Percentiles rank a stretch among this genome's conserved stretches.
These are phyloP conservation scores for Nitzschia sp. DNA, from an alignment of 108 stramenopile genomes.

Conservation along the genomic window DNA sequence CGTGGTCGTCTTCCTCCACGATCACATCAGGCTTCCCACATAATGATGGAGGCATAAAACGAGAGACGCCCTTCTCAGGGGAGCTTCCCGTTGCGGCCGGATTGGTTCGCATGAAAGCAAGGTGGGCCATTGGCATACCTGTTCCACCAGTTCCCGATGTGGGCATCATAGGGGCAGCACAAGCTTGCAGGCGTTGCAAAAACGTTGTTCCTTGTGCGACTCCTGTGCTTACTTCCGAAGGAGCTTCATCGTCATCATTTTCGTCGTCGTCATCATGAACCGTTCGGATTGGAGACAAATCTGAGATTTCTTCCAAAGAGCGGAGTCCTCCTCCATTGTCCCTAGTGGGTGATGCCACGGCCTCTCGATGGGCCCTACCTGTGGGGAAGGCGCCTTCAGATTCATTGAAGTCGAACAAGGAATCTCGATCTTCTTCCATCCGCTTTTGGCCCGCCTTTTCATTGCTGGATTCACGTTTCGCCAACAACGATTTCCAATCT, in stretches of 20 bases:
- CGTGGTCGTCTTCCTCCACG: constrained; percentile 37
- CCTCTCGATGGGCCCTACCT: background rate
- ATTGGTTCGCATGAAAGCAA: constrained; percentile 60
- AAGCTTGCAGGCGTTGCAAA: constrained; percentile 53
- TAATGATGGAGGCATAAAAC: constrained; percentile 40
- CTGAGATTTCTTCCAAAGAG: constrained; percentile 37
- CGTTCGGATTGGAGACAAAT: constrained; percentile 44
- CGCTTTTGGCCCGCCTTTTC: constrained; percentile 20
- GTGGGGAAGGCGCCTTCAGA: constrained; percentile 9
- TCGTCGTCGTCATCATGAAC: constrained; percentile 43
- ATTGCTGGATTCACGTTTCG: constrained; percentile 31
- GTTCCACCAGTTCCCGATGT: constrained; percentile 9
- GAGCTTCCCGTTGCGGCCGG: constrained; percentile 19
- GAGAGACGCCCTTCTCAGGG: constrained; percentile 17
- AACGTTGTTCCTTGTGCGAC: constrained; percentile 45
- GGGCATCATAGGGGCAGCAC: constrained; percentile 54
- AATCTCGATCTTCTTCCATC: constrained; percentile 35
- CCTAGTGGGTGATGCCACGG: background rate
- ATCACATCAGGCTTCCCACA: constrained; percentile 71
- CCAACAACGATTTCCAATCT: constrained; percentile 57
- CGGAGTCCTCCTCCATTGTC: background rate
- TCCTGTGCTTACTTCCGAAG: constrained; percentile 50
- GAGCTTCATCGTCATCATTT: constrained; percentile 34
- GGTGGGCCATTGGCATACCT: constrained; percentile 57
- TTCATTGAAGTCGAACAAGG: constrained; percentile 40